phyloP scores from a whole-genome alignment of 768 basidiomycete species.

The Podaxis sp. region DNA sequence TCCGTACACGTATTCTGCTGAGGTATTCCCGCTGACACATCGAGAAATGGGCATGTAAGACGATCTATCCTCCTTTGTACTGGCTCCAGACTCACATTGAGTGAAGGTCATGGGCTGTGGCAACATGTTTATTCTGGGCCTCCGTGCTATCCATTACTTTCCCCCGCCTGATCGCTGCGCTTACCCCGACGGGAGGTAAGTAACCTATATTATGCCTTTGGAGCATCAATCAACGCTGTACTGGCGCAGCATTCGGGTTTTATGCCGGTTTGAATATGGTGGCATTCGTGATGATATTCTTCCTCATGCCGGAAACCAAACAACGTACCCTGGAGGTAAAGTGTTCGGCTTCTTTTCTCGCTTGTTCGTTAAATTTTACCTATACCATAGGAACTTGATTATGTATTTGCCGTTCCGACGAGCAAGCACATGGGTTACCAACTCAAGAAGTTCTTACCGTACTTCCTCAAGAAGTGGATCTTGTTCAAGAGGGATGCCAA shows the following conservation, averaged over 20 bases:
- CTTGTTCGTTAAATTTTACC: not conserved
- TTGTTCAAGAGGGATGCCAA: conserved; percentile 31
- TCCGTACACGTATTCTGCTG: conserved; percentile 87
- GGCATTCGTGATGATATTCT: conserved; percentile 51
- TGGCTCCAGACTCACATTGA: conserved; percentile 21
- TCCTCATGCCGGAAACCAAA: conserved; percentile 48
- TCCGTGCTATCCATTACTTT: conserved; percentile 47
- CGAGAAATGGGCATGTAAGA: conserved; percentile 58
- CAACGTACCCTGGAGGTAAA: conserved; percentile 42
- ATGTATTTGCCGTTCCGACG: conserved; percentile 46
- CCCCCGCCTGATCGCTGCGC: conserved; percentile 36
- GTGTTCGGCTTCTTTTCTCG: not conserved
- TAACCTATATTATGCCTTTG: not conserved
- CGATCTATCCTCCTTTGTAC: conserved; percentile 24
- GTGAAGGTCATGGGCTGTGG: conserved; percentile 52
- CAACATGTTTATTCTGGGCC: conserved; percentile 48
- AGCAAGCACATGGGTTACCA: conserved; percentile 41
- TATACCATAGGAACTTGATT: conserved; percentile 32
- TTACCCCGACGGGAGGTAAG: conserved; percentile 32
- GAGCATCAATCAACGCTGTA: conserved; percentile 8
- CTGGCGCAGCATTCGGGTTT: conserved; percentile 45
- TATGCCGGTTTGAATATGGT: conserved; percentile 49
- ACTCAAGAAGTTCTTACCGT: conserved; percentile 35
- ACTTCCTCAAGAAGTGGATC: conserved; percentile 43
- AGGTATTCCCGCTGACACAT: conserved; percentile 82